Evolutionary conservation across 2,329 filamentous ascomycete genomes (phyloP), one percentile per base, ranked within the genome.

Genomic region (Claviceps paspali): DNA sequence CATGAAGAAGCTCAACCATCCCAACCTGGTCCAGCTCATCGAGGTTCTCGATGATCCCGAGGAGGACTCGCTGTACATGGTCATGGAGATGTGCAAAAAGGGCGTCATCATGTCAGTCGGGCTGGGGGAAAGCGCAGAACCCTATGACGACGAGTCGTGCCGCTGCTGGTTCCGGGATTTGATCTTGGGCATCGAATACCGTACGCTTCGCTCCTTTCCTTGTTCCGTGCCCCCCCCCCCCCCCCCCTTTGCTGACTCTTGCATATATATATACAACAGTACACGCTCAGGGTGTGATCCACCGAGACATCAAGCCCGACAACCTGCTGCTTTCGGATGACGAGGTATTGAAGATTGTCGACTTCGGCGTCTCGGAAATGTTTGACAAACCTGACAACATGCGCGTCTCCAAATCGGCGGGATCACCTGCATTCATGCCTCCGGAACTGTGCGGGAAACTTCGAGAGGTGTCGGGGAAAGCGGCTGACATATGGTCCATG

Each of bases 351-450:
- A 98, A 96, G 56, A 81, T 98, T 45, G 86, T 93, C 36, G 91
- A 96, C 57, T 98, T 98, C 65, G 91, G 91, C n/a, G 91, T 96
- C 6, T 96, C 88, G 1, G 88, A 98, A 54, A 95, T 98, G 78
- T 98, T 98, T 48, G 81, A 88, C 52, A 94, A 92, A 55, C 51
- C 64, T 2, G 68, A 81, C 2, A 72, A 84, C 32, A 96, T 96
- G 91, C 78, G 76, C 54, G 94, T 85, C 0, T 78, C 81, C 41
- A 98, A 96, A 60, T 88, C 86, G 3, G 87, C 87, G 9, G 91
- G 91, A 1, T 95, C 87, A 3, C 91, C 91, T 0, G 91, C 91
- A 1, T 98, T 98, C 51, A 70, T 96, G 40, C 83, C 91, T 0
- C 91, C 91, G 0, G 91, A 98, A 57, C 66, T 98, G 10, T 98